Conservation (phyloP, 2,329 filamentous ascomycete species). For the Leptographium galeiforme region DNA sequence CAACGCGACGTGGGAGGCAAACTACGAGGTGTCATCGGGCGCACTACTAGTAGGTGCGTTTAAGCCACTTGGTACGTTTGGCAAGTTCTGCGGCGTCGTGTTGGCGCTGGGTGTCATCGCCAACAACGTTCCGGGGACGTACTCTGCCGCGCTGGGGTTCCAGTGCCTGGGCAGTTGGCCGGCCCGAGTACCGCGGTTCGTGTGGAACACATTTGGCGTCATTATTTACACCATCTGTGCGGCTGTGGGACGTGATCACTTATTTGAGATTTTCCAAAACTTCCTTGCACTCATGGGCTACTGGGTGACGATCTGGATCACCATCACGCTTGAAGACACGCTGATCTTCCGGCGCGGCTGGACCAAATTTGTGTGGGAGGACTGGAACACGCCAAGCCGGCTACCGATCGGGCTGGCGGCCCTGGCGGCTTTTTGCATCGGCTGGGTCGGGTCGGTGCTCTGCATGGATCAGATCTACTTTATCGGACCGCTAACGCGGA, state of each 20-base stretch:
- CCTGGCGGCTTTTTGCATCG: constrained; percentile 45
- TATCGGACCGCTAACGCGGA: constrained; percentile 35
- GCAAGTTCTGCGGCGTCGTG: constrained; percentile 53
- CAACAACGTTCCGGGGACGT: constrained; percentile 52
- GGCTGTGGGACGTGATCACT: constrained; percentile 44
- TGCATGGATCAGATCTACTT: constrained; percentile 61
- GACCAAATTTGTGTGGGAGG: constrained; percentile 42
- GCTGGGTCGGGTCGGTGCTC: constrained; percentile 51
- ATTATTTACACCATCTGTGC: constrained; percentile 53
- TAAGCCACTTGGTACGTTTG: constrained; percentile 44
- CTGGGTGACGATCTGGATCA: constrained; percentile 53
- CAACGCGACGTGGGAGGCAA: constrained; percentile 39
- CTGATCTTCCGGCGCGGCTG: constrained; percentile 39
- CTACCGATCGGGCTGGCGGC: constrained; percentile 51
- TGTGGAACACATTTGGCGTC: constrained; percentile 51
- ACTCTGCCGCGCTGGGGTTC: constrained; percentile 53
- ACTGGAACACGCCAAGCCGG: constrained; percentile 44
- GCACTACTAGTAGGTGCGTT: constrained; percentile 52
- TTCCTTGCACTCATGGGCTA: constrained; percentile 60
- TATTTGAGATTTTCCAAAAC: constrained; percentile 54
- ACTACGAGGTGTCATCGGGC: constrained; percentile 45
- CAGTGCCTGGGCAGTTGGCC: constrained; percentile 50
- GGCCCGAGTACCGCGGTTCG: constrained; percentile 43
- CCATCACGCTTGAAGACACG: constrained; percentile 48
- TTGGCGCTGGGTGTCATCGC: constrained; percentile 50